Evolutionary conservation across 179 eudicot species (phyloP), one percentile per base, ranked within the genome.

Genomic region (Spinacia oleracea): DNA sequence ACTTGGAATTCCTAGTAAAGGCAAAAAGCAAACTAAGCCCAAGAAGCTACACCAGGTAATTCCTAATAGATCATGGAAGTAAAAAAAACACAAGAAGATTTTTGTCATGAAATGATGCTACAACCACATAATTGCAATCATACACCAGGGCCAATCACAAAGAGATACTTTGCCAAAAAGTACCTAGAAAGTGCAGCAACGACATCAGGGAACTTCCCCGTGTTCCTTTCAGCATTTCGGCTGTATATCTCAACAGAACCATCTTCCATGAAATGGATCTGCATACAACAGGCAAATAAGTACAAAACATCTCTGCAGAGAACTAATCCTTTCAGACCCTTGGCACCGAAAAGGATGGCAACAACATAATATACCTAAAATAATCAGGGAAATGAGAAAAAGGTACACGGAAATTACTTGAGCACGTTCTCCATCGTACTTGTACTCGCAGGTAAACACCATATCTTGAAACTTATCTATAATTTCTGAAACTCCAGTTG

Each of bases 371-470:
- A 66, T 48, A 69, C 70, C 42, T 27, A 58, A 67, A 74, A 35
- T 42, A 68, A 56, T 45, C 21, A 32, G 16, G 18, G 35, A n/a
- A 80, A 75, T 63, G 25, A 56, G 59, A 20, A 48, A 79, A 73
- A 69, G 21, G 43, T 10, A 14, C 15, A 14, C 21, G 46, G n/a
- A 70, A 80, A 74, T 85, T 83, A 94, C 97, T 90, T 94, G 98
- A 80, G 99, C 99, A 63, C 99, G 96, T 81, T 93, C 99, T 25
- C 99, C 99, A 81, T 96, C 99, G 81, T 96, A 96, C 85, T 96
- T 96, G 90, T 90, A 96, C 85, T 96, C 99, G 74, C 98, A 96
- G 51, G 98, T 90, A 81, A 84, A 96, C 59, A 85, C 93, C 88
- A 83, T 92, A 83, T 87, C 91, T 76, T 96, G 99, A 90, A 96